Percentiles rank a stretch among this genome's conserved stretches.
Evolutionary conservation across 164 flowering plant genomes (phyloP).

Genomic region (Warburgia ugandensis): DNA sequence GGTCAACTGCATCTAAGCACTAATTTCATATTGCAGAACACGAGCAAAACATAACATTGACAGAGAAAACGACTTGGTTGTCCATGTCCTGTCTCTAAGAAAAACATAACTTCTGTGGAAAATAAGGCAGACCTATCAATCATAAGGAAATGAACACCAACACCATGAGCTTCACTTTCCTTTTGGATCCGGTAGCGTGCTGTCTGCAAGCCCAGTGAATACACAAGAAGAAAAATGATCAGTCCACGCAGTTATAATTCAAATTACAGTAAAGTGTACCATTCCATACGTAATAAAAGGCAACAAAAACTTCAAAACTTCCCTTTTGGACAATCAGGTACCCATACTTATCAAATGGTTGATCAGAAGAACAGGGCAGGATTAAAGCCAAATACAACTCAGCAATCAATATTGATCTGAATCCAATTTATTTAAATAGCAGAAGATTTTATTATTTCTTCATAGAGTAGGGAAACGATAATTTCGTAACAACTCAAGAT

Average conservation of each 20-base stretch:
- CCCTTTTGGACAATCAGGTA: not conserved
- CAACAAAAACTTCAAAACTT: not conserved
- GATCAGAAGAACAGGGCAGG: not conserved
- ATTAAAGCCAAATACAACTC: not conserved
- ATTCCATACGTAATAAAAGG: no score
- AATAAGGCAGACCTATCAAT: slow-evolving; percentile 60
- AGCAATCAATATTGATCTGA: no score
- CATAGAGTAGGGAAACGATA: no score
- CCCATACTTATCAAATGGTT: not conserved
- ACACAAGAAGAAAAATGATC: not conserved
- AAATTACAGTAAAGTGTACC: no score
- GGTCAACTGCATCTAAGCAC: not conserved
- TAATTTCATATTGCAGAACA: not conserved
- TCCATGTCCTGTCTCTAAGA: not conserved
- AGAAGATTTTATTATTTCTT: no score
- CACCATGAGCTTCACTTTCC: slow-evolving; percentile 38
- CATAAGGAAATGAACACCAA: slow-evolving; percentile 47
- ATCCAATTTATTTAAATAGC: no score
- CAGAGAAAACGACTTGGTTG: not conserved
- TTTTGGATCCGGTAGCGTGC: slow-evolving; percentile 38
- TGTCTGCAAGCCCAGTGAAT: slow-evolving; percentile 33
- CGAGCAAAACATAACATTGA: not conserved
- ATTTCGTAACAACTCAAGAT: no score
- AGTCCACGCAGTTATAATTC: not conserved
- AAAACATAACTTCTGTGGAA: not conserved